Conservation (phyloP, 2,329 filamentous ascomycete species). For the Tolypocladium pustulatum region DNA sequence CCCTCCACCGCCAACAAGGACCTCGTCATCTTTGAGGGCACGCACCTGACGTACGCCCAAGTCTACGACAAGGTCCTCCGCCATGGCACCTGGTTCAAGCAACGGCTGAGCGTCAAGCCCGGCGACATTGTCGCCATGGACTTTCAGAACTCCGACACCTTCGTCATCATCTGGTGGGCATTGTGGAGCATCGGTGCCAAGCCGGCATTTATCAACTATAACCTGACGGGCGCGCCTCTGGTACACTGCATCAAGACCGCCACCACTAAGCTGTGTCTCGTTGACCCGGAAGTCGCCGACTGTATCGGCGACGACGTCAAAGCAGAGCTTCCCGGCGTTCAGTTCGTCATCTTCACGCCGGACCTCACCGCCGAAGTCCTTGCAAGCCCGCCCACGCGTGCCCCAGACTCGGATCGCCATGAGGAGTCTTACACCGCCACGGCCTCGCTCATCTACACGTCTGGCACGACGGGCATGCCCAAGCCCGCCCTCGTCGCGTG, state of each 20-base stretch:
- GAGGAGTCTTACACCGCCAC: conserved; percentile 44
- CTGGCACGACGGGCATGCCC: conserved; percentile 74
- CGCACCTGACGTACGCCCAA: conserved; percentile 63
- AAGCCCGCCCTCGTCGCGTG: conserved; percentile 72
- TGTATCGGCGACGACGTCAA: conserved; percentile 49
- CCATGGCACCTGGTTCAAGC: conserved; percentile 67
- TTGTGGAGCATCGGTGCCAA: conserved; percentile 76
- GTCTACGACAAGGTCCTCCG: conserved; percentile 60
- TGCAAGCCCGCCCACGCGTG: conserved; percentile 40
- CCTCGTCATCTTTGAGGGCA: conserved; percentile 60
- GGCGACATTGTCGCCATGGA: conserved; percentile 73
- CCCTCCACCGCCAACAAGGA: conserved; percentile 38
- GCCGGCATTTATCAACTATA: conserved; percentile 84
- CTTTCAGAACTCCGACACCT: conserved; percentile 71
- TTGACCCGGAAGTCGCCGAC: conserved; percentile 50
- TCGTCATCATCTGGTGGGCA: conserved; percentile 65
- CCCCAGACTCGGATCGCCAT: conserved; percentile 45
- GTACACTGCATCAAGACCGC: conserved; percentile 64
- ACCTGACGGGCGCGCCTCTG: conserved; percentile 60
- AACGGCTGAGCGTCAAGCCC: conserved; percentile 49
- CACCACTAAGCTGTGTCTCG: conserved; percentile 54
- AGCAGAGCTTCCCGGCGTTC: conserved; percentile 35
- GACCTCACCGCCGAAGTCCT: conserved; percentile 45
- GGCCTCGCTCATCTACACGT: conserved; percentile 73
- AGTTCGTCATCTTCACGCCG: conserved; percentile 51